Base-by-base conservation (phyloP, 306 rosid genomes). In the Purshia tridentata region DNA sequence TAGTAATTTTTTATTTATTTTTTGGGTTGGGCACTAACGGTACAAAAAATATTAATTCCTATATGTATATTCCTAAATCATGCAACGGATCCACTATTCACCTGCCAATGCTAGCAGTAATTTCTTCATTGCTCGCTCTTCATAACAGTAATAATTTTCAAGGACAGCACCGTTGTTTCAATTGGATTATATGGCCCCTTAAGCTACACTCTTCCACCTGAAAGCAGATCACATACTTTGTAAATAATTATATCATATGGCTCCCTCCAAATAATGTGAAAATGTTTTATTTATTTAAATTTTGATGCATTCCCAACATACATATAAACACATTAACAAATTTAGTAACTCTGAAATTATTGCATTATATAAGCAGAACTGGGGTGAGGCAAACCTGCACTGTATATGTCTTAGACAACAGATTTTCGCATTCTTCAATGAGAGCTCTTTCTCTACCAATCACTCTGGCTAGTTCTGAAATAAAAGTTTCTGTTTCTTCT, bases 181-280 rank as follows among this genome's bases (percentile, higher is more conserved):
- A 76, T 80, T 92, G 96, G 29, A 92, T 85, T 47, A 85, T 74
- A 39, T 86, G 98, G 35, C 90, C 82, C 84, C 90, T 86, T 80
- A 89, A 85, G 82, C 92, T 88, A 81, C 88, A 84, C 78, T 92
- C 98, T 56, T 92, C 90, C 76, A 92, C 89, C 92, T 91, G 86
- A 85, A 83, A 81, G 51, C 39, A 66, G 50, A 71, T 1, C 20
- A 73, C 20, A 73, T 50, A 22, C 54, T 76, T 72, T 69, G 10
- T 44, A 40, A 70, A 8, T 62, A 62, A 48, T 1, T 29, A 29
- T 1, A 29, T 29, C 0, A 29, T 29, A 29, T 29, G 2, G 35
- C 35, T 29, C 35, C 35, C 35, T 29, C 35, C 35, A 29, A 29
- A 29, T 29, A 29, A 29, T 29, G 35, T 29, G 10, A 69, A 7